Base-by-base conservation (phyloP, 2,329 filamentous ascomycete genomes). In the Aureobasidium melanogenum region DNA sequence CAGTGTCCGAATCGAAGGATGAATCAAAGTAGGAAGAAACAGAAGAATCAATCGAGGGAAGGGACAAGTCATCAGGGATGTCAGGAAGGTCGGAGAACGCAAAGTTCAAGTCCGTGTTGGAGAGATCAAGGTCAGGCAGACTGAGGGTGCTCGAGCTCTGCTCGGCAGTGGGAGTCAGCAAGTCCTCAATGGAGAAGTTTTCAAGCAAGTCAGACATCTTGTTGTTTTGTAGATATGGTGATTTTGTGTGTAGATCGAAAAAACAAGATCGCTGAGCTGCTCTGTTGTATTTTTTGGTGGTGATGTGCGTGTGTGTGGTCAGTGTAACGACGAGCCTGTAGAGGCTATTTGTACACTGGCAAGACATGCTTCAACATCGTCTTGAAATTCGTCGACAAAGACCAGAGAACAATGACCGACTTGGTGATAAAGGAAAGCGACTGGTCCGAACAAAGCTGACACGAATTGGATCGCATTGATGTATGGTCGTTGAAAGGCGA, bases 131-230 rank as follows among this genome's bases (percentile, higher is more conserved):
- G 24, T 56, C 52, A 43, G 34, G 38, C n/a, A 36, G 38, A 56
- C n/a, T 22, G 7, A 32, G n/a, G 14, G 26, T 43, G 34, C 17
- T 41, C 52, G 26, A 56, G 52, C 28, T 28, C 52, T 43, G 52
- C 52, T 56, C 52, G 52, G 36, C 38, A 56, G 24, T 44, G 3
- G 38, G 6, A 54, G 34, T 54, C 34, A 54, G 28, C 50, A 28
- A 28, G 50, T 39, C 34, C 34, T 54, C 50, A 28, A 39, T 15
- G 7, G 32, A 28, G 34, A 54, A 54, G 34, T 41, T 54, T 38
- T 28, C 50, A 54, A 39, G 50, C 50, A 54, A 24, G 8, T 54
- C 50, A 54, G 50, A 41, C 50, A 54, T 54, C 50, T 28, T 54
- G 34, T 41, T 54, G 50, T 26, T 4, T n/a, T 36, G 6, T n/a